Base-by-base conservation (phyloP, 306 rosid genomes). In the Albizia julibrissin region DNA sequence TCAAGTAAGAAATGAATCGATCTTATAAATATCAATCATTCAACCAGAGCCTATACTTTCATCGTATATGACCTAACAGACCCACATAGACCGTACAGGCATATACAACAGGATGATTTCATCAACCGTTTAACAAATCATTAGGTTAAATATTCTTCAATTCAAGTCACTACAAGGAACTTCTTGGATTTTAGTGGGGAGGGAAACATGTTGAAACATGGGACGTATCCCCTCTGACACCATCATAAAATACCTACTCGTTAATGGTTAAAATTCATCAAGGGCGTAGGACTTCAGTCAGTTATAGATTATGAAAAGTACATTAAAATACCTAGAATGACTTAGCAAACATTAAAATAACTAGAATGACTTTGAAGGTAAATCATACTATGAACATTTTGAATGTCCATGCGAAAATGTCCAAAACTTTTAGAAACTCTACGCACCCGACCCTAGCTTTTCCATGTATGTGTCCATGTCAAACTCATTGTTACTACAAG, bases 41-140 rank as follows among this genome's bases (percentile, higher is more conserved):
- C 18, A 61, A 83, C 69, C n/a, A 43, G 39, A 37, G 34, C 68
- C 46, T 13, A 44, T 58, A 49, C 70, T 49, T 62, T 21, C 42
- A 78, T 44, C 75, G 72, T 46, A 78, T 19, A 78, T 26, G 52
- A 75, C 72, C 78, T 62, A 62, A 62, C 34, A 47, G 69, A 39
- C 72, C 70, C 26, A 37, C 29, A 9, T 8, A 49, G 37, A 67
- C 34, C 8, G 15, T 39, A 56, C 12, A 76, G 4, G 15, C 15
- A 52, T 50, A 40, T 46, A 46, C 74, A 72, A 77, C 27, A 77
- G 22, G 70, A 52, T 50, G 79, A 65, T 62, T 67, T 65, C 66
- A 72, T 49, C 52, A 50, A 27, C 64, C 75, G 72, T 34, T 64
- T 61, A 76, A 67, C 81, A 68, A 52, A 75, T 75, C 70, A 54